phyloP scores from a whole-genome alignment of 495 filamentous ascomycete species.

The Paragyromitra xinjiangensis region DNA sequence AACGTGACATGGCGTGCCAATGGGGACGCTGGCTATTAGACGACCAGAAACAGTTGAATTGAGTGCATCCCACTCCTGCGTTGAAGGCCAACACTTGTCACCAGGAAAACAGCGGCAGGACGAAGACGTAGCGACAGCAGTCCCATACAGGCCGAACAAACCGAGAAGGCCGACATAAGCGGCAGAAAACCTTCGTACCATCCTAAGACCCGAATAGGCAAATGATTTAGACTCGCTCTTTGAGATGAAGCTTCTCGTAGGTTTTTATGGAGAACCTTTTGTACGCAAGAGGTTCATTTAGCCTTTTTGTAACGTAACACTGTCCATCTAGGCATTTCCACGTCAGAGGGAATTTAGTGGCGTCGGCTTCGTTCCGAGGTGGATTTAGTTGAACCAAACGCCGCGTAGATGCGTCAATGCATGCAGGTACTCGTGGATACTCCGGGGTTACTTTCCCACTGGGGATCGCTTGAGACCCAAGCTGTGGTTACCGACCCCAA shows the following conservation, averaged over 20 bases:
- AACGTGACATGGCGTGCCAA: conserved; percentile 60
- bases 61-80: conserved; percentile 54
- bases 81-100: conserved; percentile 57
- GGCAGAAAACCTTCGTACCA: background rate
- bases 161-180: conserved; percentile 16
- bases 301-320: conserved; percentile 11
- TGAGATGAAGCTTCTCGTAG: background rate
- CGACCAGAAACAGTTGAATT: conserved; percentile 56
- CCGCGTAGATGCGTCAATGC: conserved; percentile 1
- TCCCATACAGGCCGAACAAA: conserved; percentile 5
- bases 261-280: background rate
- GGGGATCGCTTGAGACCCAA: background rate
- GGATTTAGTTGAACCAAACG: background rate
- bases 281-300: conserved; percentile 5
- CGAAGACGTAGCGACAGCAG: background rate
- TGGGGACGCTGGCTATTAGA: conserved; percentile 58
- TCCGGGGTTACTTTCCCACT: background rate
- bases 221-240: background rate
- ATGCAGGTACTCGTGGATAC: conserved; percentile 2
- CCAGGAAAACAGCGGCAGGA: conserved; percentile 54
- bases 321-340: conserved; percentile 4
- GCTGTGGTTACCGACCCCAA: background rate
- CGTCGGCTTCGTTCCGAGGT: background rate
- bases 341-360: conserved; percentile 7
- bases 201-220: background rate